Percentiles rank a stretch among this genome's conserved stretches.
phyloP scores from a whole-genome alignment of 2,329 filamentous ascomycete species.

The Fusarium luffae region DNA sequence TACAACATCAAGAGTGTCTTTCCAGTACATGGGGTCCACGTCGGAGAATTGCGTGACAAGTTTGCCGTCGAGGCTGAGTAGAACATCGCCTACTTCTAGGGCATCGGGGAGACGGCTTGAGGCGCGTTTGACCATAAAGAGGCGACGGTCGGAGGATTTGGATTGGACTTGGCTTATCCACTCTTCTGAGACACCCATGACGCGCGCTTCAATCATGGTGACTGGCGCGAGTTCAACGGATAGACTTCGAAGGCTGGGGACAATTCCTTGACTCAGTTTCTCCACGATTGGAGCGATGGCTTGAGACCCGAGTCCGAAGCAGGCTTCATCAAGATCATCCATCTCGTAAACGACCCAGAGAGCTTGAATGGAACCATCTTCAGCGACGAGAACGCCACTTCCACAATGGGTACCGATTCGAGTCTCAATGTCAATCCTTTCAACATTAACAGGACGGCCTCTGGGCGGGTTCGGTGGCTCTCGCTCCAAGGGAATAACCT shows the following conservation, averaged over 20 bases:
- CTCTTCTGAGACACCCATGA: conserved; percentile 95
- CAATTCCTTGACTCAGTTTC: conserved; percentile 81
- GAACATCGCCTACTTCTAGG: conserved; percentile 88
- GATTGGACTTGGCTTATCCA: conserved; percentile 93
- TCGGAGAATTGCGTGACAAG: conserved; percentile 93
- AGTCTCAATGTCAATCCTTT: conserved; percentile 96
- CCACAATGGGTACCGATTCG: conserved; percentile 90
- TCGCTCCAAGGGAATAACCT: conserved; percentile 92
- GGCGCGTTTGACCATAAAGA: conserved; percentile 97
- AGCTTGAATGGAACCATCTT: conserved; percentile 92
- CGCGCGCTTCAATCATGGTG: conserved; percentile 93
- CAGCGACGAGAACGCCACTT: conserved; percentile 88
- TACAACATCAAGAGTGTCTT: conserved; percentile 82
- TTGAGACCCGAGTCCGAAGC: conserved; percentile 85
- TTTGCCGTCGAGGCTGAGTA: conserved; percentile 88
- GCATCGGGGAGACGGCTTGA: conserved; percentile 64
- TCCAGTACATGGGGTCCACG: conserved; percentile 94
- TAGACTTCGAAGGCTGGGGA: conserved; percentile 86
- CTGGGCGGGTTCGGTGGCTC: conserved; percentile 92
- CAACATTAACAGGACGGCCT: conserved; percentile 93
- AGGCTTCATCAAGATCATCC: conserved; percentile 25
- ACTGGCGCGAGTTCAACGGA: conserved; percentile 95
- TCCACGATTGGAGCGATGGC: conserved; percentile 88
- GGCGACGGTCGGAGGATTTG: conserved; percentile 91
- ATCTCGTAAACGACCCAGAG: conserved; percentile 85